Base-by-base conservation (phyloP, 768 basidiomycete genomes). In the Termitomyces sp. region DNA sequence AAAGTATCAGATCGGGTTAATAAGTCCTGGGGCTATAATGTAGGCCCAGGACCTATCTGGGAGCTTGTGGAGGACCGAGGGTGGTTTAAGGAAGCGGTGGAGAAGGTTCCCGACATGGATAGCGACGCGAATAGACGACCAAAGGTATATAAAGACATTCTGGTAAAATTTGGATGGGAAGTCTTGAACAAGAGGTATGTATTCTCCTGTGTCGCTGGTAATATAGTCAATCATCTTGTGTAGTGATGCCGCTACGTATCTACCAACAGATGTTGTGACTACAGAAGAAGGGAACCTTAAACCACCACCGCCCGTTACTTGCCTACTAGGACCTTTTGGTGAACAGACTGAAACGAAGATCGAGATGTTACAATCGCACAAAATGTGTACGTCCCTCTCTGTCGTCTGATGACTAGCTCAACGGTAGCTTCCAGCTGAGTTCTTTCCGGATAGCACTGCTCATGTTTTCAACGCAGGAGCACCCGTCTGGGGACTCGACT, bases 401-500 rank as follows among this genome's bases (percentile, higher is more conserved):
- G 30, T 57, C 18, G 18, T 50, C 18, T 10, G 3, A 50, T 20
- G 5, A 6, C 30, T 40, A 13, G 9, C 10, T 46, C 20, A 13
- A 54, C 32, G 5, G 14, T 41, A 12, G 2, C 26, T 12, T 16
- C 38, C 61, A 95, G 93, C 84, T 41, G 75, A 84, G 10, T 82
- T 81, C 62, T 72, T 87, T 12, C 75, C 83, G 2, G 81, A 79
- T 41, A 86, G 82, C 63, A 76, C 78, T 32, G 79, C 88, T 0
- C 81, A 88, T 61, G 75, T 96, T 1, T 88, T 98, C 71, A 91
- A 88, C 61, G 88, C 91, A 0, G 97, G 97, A 6, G 90, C 88
- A 3, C 89, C 93, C 0, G 89, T 92, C n/a, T 93, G 90, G 87
- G 92, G 86, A 2, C 67, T 96, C 38, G 93, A 95, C 63, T 98